Conservation (phyloP, 1,284 basidiomycete species). For the Boletus semigastroideus region DNA sequence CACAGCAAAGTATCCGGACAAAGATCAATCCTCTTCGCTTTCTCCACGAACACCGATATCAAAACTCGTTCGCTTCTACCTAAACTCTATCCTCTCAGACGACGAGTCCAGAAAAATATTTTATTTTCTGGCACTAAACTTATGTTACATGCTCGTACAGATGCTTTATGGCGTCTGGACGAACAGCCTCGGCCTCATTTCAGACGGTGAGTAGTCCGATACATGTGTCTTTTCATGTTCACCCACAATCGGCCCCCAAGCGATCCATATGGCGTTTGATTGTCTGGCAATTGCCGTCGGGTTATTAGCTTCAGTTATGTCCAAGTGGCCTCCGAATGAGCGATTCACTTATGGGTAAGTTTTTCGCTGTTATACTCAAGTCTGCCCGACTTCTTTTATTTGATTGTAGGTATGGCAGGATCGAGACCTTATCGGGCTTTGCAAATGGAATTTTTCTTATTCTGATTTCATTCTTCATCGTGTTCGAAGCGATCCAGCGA, state of each 20-base stretch:
- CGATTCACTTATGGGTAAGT: conserved; percentile 91
- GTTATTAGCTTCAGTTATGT: conserved; percentile 95
- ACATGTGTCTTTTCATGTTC: background rate
- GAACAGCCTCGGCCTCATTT: conserved; percentile 94
- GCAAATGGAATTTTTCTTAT: conserved; percentile 98
- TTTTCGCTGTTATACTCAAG: background rate
- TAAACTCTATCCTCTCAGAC: conserved; percentile 88
- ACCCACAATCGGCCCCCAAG: conserved; percentile 42
- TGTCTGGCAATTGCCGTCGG: conserved; percentile 98
- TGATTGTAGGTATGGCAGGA: conserved; percentile 79
- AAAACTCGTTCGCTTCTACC: conserved; percentile 66
- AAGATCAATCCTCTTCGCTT: conserved; percentile 42
- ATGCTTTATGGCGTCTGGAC: conserved; percentile 98
- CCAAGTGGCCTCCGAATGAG: conserved; percentile 94
- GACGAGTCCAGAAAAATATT: conserved; percentile 94
- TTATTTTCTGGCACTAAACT: conserved; percentile 93
- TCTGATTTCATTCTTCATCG: conserved; percentile 96
- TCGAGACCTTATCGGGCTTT: conserved; percentile 98
- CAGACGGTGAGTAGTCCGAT: conserved; percentile 71
- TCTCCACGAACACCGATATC: conserved; percentile 55
- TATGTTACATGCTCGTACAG: conserved; percentile 95
- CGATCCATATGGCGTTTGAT: conserved; percentile 99
- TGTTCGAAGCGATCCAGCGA: conserved; percentile 96
- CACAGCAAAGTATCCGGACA: conserved; percentile 57
- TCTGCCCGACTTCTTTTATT: conserved; percentile 1